phyloP scores from a whole-genome alignment of 2,329 filamentous ascomycete species.

The Penicillium sp. region DNA sequence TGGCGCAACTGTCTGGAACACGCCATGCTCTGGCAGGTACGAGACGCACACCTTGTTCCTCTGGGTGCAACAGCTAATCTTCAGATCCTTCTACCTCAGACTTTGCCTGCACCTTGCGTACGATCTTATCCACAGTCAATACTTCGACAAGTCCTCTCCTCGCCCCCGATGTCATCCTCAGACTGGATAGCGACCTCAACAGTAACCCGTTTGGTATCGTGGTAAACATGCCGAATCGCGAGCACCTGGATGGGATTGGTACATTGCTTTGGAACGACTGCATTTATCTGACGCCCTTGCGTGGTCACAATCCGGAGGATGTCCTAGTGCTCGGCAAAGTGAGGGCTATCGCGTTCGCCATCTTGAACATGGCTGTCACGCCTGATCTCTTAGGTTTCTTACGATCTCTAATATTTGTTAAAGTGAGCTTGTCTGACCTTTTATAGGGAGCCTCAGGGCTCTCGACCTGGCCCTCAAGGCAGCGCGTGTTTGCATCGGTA shows the following conservation, averaged over 20 bases:
- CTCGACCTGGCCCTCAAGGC: conserved; percentile 68
- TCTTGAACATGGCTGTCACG: conserved; percentile 1
- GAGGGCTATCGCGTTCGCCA: not conserved
- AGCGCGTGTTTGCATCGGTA: conserved; percentile 62
- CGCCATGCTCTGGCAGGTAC: not conserved
- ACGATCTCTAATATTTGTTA: not conserved
- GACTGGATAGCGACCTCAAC: not conserved
- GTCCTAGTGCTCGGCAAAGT: not conserved
- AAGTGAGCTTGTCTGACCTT: not conserved
- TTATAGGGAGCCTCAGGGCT: conserved; percentile 46
- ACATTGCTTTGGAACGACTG: conserved; percentile 43
- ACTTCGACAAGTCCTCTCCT: not conserved
- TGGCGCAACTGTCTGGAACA: not conserved
- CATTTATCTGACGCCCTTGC: conserved; percentile 19
- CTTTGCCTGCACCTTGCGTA: not conserved
- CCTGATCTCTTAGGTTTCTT: not conserved
- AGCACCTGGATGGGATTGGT: conserved; percentile 32
- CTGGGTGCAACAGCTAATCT: not conserved
- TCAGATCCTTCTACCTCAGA: not conserved
- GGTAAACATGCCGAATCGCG: too few species aligned
- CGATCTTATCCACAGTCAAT: not conserved
- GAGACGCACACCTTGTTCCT: not conserved
- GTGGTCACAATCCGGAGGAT: conserved; percentile 4
- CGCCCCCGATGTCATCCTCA: not conserved
- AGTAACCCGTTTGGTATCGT: not conserved